phyloP scores from a whole-genome alignment of 805 yeast genomes.

The Barnettozyma vustinii region DNA sequence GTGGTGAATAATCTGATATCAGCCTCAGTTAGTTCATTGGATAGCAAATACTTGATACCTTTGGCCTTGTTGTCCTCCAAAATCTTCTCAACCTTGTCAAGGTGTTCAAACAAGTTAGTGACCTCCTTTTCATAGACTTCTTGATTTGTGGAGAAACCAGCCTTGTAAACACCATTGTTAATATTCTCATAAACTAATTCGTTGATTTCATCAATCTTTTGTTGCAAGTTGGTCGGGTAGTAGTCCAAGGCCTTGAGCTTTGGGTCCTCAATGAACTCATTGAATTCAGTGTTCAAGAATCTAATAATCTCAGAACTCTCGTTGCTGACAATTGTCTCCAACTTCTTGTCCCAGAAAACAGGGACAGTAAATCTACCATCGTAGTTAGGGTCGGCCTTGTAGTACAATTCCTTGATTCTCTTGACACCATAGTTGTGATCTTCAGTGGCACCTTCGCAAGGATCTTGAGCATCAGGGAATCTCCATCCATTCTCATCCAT shows the following conservation, averaged over 20 bases:
- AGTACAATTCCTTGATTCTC: constrained; percentile 67
- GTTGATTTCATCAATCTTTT: constrained; percentile 70
- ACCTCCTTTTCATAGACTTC: constrained; percentile 75
- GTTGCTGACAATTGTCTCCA: constrained; percentile 79
- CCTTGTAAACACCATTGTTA: constrained; percentile 89
- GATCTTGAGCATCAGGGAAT: constrained; percentile 47
- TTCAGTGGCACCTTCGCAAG: constrained; percentile 38
- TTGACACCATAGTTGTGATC: constrained; percentile 57
- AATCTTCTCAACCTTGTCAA: constrained; percentile 65
- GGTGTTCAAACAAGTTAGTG: constrained; percentile 51
- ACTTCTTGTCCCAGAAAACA: constrained; percentile 84
- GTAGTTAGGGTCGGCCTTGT: constrained; percentile 69
- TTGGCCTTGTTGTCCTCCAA: constrained; percentile 36
- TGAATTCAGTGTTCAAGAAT: constrained; percentile 72
- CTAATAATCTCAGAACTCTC: constrained; percentile 89
- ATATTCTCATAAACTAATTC: constrained; percentile 78
- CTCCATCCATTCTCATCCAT: constrained; percentile 90
- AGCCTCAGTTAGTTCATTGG: constrained; percentile 76
- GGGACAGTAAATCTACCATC: constrained; percentile 89
- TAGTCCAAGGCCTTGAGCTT: constrained; percentile 47
- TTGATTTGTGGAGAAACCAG: constrained; percentile 85
- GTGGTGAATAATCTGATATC: constrained; percentile 87
- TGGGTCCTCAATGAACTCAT: constrained; percentile 44
- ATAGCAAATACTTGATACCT: constrained; percentile 43
- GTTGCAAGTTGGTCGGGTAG: constrained; percentile 51